Conservation (phyloP, 1,284 basidiomycete species). For the Ceratobasidium sp. region DNA sequence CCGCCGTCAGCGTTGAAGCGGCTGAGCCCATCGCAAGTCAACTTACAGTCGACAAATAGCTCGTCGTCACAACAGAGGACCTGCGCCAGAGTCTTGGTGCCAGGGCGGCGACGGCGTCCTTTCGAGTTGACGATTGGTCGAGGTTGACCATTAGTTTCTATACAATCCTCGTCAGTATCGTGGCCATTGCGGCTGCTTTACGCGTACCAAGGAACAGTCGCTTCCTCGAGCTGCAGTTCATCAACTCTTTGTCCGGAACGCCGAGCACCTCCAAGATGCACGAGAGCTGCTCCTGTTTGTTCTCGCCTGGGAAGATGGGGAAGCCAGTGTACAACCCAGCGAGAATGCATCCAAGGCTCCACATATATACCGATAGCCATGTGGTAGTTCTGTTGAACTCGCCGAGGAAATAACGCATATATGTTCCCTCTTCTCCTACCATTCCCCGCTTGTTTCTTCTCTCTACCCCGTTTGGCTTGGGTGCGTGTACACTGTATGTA, state of each 20-base stretch:
- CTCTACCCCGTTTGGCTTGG: no score
- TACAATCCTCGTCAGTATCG: slow-evolving; percentile 28
- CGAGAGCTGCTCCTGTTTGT: slow-evolving; percentile 97
- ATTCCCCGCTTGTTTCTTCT: no score
- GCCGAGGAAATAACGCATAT: no score
- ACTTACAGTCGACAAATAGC: slow-evolving; percentile 71
- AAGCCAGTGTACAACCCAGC: slow-evolving; percentile 99
- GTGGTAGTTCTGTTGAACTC: no score
- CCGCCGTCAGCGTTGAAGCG: slow-evolving; percentile 51
- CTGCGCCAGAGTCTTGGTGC: slow-evolving; percentile 85
- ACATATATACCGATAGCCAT: slow-evolving; percentile 98
- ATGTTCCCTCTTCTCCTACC: no score
- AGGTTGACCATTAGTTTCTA: slow-evolving; percentile 91
- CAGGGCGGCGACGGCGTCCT: slow-evolving; percentile 88
- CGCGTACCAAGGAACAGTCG: slow-evolving; percentile 92
- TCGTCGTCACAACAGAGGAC: slow-evolving; percentile 91
- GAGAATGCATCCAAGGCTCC: slow-evolving; percentile 97
- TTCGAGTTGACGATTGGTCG: slow-evolving; percentile 96
- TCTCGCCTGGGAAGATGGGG: slow-evolving; percentile 99
- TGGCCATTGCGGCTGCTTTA: not conserved
- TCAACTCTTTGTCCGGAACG: slow-evolving; percentile 90
- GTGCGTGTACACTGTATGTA: no score
- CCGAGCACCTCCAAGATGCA: slow-evolving; percentile 99
- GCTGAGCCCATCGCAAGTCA: slow-evolving; percentile 57
- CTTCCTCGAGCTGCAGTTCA: slow-evolving; percentile 92